Conservation (phyloP, 306 rosid genomes). For the Arachis hypogaea region DNA sequence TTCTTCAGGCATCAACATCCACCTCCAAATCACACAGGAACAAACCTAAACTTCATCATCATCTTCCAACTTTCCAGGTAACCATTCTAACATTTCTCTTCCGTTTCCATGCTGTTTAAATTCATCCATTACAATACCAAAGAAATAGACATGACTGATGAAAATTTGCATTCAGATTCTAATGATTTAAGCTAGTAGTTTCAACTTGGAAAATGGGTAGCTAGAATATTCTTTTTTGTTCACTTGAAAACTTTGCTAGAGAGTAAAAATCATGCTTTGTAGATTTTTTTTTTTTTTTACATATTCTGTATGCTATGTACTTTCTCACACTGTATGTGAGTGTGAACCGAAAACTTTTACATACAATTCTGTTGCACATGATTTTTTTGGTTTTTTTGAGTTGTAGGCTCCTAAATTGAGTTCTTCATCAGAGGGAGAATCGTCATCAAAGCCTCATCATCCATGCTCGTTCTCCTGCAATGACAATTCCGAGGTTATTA, state of each 20-base stretch:
- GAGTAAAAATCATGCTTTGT: too few relatives aligned
- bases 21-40: slow-evolving; percentile 58
- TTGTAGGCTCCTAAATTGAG: slow-evolving; percentile 60
- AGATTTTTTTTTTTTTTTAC: too few relatives aligned
- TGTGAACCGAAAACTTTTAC: too few relatives aligned
- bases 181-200: not conserved
- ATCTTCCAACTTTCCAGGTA: slow-evolving; percentile 55
- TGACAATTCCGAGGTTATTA: slow-evolving; percentile 45
- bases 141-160: too few relatives aligned
- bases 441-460: slow-evolving; percentile 45
- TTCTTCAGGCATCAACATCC: slow-evolving; percentile 50
- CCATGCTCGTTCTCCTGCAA: slow-evolving; percentile 44
- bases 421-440: slow-evolving; percentile 71
- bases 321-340: too few relatives aligned
- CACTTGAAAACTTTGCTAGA: not conserved
- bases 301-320: too few relatives aligned
- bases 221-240: not conserved
- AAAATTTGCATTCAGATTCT: too few relatives aligned
- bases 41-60: slow-evolving; percentile 43
- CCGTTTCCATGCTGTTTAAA: not conserved
- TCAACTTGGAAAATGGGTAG: slow-evolving; percentile 6
- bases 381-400: not conserved
- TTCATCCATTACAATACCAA: too few relatives aligned
- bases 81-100: not conserved
- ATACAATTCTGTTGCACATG: too few relatives aligned